Percentiles rank a stretch among this genome's conserved stretches.
phyloP scores from a whole-genome alignment of 495 filamentous ascomycete species.

The Aspergillus haitiensis region DNA sequence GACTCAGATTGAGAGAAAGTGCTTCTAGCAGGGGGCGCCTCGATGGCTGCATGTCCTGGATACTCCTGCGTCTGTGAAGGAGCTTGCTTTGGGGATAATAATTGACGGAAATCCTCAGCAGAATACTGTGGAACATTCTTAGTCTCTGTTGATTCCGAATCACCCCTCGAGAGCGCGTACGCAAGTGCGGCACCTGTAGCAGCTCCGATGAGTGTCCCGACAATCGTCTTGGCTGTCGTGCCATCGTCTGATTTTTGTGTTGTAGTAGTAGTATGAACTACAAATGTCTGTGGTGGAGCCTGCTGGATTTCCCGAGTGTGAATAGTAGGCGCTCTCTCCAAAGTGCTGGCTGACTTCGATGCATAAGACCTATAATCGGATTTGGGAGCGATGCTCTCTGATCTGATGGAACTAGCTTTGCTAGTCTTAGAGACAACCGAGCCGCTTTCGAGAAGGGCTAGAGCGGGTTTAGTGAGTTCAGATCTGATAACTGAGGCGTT shows the following conservation, averaged over 20 bases:
- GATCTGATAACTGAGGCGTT: slow-evolving; percentile 33
- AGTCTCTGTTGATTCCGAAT: slow-evolving; percentile 30
- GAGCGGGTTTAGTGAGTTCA: slow-evolving; percentile 35
- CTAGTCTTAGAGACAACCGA: slow-evolving; percentile 42
- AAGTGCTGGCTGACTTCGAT: slow-evolving; percentile 35
- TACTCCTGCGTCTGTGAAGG: slow-evolving; percentile 29
- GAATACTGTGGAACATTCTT: slow-evolving; percentile 30
- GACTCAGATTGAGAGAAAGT: slow-evolving; percentile 36
- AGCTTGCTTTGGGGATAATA: slow-evolving; percentile 32
- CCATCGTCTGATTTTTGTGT: slow-evolving; percentile 40
- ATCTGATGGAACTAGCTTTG: slow-evolving; percentile 33
- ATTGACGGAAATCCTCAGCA: slow-evolving; percentile 32
- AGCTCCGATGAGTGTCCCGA: slow-evolving; percentile 75
- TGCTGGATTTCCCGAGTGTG: slow-evolving; percentile 33
- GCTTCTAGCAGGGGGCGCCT: slow-evolving; percentile 44
- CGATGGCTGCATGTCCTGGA: slow-evolving; percentile 39
- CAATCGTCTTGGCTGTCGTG: slow-evolving; percentile 55
- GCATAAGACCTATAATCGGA: slow-evolving; percentile 34
- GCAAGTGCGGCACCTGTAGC: slow-evolving; percentile 73
- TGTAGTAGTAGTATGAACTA: slow-evolving; percentile 30
- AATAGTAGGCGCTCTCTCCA: slow-evolving; percentile 26
- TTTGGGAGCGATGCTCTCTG: slow-evolving; percentile 33
- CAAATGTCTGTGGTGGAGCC: slow-evolving; percentile 33
- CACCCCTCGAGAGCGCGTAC: slow-evolving; percentile 66
- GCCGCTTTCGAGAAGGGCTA: slow-evolving; percentile 40